These are phyloP conservation scores for Annona cherimola DNA, from an alignment of 164 flowering plant genomes.

Conservation along the genomic window DNA sequence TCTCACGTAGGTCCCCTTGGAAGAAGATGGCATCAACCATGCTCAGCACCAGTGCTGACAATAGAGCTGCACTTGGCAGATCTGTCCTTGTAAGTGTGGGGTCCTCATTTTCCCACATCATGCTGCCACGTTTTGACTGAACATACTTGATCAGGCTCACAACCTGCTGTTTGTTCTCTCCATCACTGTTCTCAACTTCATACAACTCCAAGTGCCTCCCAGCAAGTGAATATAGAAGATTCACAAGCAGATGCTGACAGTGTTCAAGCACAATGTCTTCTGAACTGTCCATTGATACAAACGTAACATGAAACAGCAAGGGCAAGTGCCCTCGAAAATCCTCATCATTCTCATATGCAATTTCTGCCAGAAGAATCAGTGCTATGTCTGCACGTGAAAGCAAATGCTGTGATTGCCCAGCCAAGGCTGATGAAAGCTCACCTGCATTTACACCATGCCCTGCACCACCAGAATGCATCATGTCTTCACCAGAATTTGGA, in stretches of 20 bases:
- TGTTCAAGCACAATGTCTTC: slow-evolving; percentile 96
- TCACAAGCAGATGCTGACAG: slow-evolving; percentile 96
- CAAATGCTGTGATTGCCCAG: slow-evolving; percentile 92
- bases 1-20: slow-evolving; percentile 97
- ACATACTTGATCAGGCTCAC: slow-evolving; percentile 97
- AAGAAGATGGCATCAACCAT: slow-evolving; percentile 99
- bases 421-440: slow-evolving; percentile 94
- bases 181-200: slow-evolving; percentile 88
- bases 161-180: slow-evolving; percentile 98
- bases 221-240: slow-evolving; percentile 90
- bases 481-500: slow-evolving; percentile 94
- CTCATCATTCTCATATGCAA: slow-evolving; percentile 98
- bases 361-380: slow-evolving; percentile 89
- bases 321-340: slow-evolving; percentile 95
- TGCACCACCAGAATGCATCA: slow-evolving; percentile 53
- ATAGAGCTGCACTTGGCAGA: slow-evolving; percentile 95
- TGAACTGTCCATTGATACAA: slow-evolving; percentile 99
- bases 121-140: slow-evolving; percentile 92
- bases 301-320: slow-evolving; percentile 86
- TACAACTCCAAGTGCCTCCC: slow-evolving; percentile 93
- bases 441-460: slow-evolving; percentile 80
- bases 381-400: slow-evolving; percentile 98
- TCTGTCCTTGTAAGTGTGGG: slow-evolving; percentile 70
- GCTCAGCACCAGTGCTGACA: slow-evolving; percentile 93
- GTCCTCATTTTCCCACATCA: slow-evolving; percentile 99